Evolutionary conservation across 73 alveolate genomes (phyloP).

Genomic region (Paramecium biaurelia): DNA sequence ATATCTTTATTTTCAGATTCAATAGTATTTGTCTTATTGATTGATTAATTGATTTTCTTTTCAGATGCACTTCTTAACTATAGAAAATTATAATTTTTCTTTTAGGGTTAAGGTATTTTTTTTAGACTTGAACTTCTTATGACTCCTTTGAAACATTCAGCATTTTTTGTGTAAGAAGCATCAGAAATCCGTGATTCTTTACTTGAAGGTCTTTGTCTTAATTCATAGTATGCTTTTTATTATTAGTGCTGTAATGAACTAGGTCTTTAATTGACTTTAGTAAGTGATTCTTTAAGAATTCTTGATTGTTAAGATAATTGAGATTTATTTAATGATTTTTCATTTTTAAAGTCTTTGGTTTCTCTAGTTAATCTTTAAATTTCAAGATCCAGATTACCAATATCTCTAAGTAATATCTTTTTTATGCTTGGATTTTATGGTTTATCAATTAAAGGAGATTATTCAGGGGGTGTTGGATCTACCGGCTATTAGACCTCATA

Average conservation of each 20-base stretch:
- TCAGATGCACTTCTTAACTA: slow-evolving; percentile 38
- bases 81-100: not conserved
- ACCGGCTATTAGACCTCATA: not conserved
- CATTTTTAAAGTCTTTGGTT: not conserved
- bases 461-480: not conserved
- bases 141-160: slow-evolving; percentile 37
- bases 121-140: slow-evolving; percentile 24
- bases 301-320: not conserved
- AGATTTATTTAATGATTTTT: not conserved
- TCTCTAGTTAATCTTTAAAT: slow-evolving; percentile 40
- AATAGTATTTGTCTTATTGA: slow-evolving; percentile 4
- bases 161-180: slow-evolving; percentile 1
- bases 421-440: not conserved
- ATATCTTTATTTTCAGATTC: slow-evolving; percentile 1
- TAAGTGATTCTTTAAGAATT: not conserved
- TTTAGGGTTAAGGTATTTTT: not conserved
- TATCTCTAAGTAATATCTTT: not conserved
- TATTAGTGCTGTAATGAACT: not conserved
- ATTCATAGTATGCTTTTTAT: slow-evolving; percentile 25
- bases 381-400: slow-evolving; percentile 44
- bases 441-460: not conserved
- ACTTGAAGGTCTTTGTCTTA: slow-evolving; percentile 38
- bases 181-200: slow-evolving; percentile 29
- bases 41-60: not conserved
- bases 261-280: not conserved